Base-by-base conservation (phyloP, 192 early-diverging fungal species). In the Coemansia sp. region DNA sequence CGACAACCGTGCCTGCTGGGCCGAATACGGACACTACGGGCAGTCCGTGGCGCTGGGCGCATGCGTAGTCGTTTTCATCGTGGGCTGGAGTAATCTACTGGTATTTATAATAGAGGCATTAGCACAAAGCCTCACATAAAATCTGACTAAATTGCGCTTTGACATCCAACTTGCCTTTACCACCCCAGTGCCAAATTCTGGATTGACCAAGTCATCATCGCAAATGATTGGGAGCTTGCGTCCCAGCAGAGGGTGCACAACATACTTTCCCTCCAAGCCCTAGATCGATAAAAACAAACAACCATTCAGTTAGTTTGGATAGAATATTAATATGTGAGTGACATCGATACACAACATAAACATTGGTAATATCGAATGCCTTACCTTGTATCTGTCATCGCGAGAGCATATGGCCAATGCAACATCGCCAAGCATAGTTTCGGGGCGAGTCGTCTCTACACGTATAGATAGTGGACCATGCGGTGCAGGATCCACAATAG, bases 351-450 rank as follows among this genome's bases (percentile, higher is more conserved):
- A 9, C 34, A 36, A n/a, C 19, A 6, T 29, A 12, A 31, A 12
- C 5, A 19, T 61, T 8, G 29, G 17, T 20, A 48, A 3, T 19
- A 20, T 22, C 24, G 13, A 53, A 10, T 3, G 27, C 29, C 72
- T 58, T 69, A 91, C 90, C 80, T 81, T 89, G 80, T 99, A 99
- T 61, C 97, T 83, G 31, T 69, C 27, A 76, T 99, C 97, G 0
- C 85, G 84, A 5, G 97, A 93, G 76, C 95, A 88, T 55, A 99
- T 87, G 36, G 95, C 95, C n/a, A 99, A 86, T 5, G 95, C 97
- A 50, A 89, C 92, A 76, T 99, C 97, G 61, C 96, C 97, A n/a
- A 98, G 86, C 91, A 99, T 96, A 4, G 97, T 99, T 72, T 99
- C 97, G 36, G 97, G 87, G 61, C 97, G 94, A 6, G 97, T 99